These are phyloP conservation scores for Geotrichum carabidarum DNA, from an alignment of 1,139 yeast species.

Conservation along the genomic window DNA sequence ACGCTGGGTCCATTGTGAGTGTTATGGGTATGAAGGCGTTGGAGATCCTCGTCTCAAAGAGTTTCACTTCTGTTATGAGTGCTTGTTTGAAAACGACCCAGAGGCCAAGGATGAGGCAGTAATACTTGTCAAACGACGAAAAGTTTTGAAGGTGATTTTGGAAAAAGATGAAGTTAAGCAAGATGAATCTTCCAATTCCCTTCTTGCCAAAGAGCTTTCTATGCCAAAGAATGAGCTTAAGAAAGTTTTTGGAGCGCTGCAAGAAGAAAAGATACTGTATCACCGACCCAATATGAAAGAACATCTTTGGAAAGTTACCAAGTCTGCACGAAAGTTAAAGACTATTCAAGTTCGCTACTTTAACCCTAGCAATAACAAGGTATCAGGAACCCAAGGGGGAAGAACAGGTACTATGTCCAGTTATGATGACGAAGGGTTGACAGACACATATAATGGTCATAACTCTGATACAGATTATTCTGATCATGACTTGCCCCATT, in stretches of 20 bases:
- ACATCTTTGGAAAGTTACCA: conserved; percentile 11
- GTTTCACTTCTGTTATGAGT: conserved; percentile 14
- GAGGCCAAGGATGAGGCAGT: conserved; percentile 9
- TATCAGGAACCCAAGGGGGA: background rate
- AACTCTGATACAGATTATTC: conserved; percentile 16
- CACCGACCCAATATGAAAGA: background rate
- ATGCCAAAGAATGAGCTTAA: conserved; percentile 8
- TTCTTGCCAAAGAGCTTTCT: conserved; percentile 3
- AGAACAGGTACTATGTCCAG: conserved; percentile 5
- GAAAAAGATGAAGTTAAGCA: conserved; percentile 11
- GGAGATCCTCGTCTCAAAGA: conserved; percentile 6
- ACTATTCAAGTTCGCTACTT: conserved; percentile 8
- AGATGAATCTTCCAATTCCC: background rate
- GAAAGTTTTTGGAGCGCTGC: conserved; percentile 9
- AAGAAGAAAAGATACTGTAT: conserved; percentile 11
- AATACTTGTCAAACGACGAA: conserved; percentile 10
- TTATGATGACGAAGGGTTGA: conserved; percentile 2
- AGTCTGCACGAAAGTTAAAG: conserved; percentile 8
- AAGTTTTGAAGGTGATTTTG: conserved; percentile 4
- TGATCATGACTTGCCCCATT: conserved; percentile 6
- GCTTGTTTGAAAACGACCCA: conserved; percentile 10
- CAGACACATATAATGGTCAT: background rate
- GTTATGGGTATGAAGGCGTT: conserved; percentile 11
- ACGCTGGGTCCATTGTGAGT: conserved; percentile 16
- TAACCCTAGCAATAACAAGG: conserved; percentile 6